Evolutionary conservation across 495 filamentous ascomycete genomes (phyloP).

Genomic region (Hypoxylon crocopeplum): DNA sequence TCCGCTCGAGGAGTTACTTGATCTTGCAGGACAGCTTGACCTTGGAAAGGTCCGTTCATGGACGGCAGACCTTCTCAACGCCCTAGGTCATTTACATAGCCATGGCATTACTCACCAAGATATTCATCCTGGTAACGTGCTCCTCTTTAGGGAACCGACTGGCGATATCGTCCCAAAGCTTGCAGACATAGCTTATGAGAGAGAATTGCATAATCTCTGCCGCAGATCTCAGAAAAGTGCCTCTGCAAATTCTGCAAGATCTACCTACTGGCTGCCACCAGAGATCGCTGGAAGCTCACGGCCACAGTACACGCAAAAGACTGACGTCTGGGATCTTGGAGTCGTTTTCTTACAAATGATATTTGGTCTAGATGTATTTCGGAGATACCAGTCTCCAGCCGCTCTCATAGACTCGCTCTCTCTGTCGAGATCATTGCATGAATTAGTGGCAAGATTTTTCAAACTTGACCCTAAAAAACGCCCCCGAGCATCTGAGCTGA

Average conservation of each 20-base stretch:
- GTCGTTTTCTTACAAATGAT: slow-evolving; percentile 91
- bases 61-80: slow-evolving; percentile 91
- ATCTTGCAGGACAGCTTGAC: slow-evolving; percentile 74
- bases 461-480: slow-evolving; percentile 81
- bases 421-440: slow-evolving; percentile 75
- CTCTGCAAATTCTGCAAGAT: slow-evolving; percentile 67
- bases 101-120: slow-evolving; percentile 81
- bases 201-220: slow-evolving; percentile 64
- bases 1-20: slow-evolving; percentile 80
- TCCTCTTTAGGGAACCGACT: slow-evolving; percentile 66
- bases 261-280: slow-evolving; percentile 82
- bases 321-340: slow-evolving; percentile 94
- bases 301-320: slow-evolving; percentile 72
- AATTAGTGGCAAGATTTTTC: slow-evolving; percentile 84
- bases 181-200: slow-evolving; percentile 72
- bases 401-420: slow-evolving; percentile 66
- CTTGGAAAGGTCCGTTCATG: slow-evolving; percentile 78
- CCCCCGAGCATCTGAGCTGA: slow-evolving; percentile 86
- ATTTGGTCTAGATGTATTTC: slow-evolving; percentile 79
- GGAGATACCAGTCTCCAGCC: slow-evolving; percentile 79
- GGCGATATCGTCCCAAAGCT: slow-evolving; percentile 70
- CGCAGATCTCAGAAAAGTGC: slow-evolving; percentile 51
- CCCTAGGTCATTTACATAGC: slow-evolving; percentile 82
- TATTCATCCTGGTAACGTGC: slow-evolving; percentile 77
- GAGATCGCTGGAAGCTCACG: slow-evolving; percentile 71